phyloP scores from a whole-genome alignment of 768 basidiomycete genomes.

The Xerocomus brunneocitrinus region DNA sequence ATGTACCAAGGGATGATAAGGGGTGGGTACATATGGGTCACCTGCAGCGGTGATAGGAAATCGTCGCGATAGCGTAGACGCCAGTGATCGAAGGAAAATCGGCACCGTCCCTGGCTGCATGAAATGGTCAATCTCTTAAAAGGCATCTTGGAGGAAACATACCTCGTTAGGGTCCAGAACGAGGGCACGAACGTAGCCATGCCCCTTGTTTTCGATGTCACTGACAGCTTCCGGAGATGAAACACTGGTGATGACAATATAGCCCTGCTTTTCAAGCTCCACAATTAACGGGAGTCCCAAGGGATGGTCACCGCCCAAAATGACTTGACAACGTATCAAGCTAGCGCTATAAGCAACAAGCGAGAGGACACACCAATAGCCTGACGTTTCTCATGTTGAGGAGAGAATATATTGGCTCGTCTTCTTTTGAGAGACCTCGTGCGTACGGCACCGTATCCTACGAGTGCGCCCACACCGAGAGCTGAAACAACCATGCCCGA shows the following conservation, averaged over 20 bases:
- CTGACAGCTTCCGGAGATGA: conserved; percentile 61
- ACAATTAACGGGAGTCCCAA: conserved; percentile 67
- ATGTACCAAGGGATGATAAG: conserved; percentile 66
- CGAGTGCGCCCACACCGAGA: conserved; percentile 58
- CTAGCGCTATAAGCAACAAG: neutral
- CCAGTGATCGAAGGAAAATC: conserved; percentile 75
- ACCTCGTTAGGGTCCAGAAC: conserved; percentile 80
- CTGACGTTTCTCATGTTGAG: conserved; percentile 38
- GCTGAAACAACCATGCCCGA: conserved; percentile 52
- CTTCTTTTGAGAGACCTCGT: conserved; percentile 21
- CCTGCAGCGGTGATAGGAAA: conserved; percentile 78
- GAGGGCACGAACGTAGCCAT: conserved; percentile 77
- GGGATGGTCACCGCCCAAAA: conserved; percentile 77
- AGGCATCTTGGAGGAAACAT: conserved; percentile 11
- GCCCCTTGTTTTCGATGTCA: conserved; percentile 56
- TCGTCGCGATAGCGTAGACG: conserved; percentile 72
- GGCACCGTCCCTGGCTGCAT: conserved; percentile 64
- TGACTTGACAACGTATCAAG: conserved; percentile 41
- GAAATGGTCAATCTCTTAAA: neutral
- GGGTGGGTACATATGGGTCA: conserved; percentile 71
- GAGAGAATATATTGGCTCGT: conserved; percentile 23
- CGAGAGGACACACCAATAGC: conserved; percentile 38
- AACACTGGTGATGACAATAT: conserved; percentile 80
- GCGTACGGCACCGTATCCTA: conserved; percentile 43
- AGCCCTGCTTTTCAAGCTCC: conserved; percentile 73